Evolutionary conservation across 768 basidiomycete genomes (phyloP), one percentile per base, ranked within the genome.

Genomic region (Amanita muscaria): DNA sequence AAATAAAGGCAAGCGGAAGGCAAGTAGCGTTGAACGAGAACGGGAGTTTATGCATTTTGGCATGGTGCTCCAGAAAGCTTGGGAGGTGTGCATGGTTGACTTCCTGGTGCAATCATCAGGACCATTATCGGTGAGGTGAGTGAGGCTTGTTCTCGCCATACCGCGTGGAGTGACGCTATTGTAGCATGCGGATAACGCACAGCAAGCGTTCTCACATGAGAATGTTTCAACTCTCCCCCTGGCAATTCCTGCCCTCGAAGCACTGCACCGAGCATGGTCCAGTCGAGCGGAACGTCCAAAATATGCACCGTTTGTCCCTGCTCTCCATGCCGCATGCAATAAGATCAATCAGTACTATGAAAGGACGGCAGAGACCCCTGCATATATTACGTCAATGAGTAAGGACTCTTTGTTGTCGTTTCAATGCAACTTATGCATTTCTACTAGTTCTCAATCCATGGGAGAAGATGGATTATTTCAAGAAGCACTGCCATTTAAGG

Each of bases 31-130:
- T 30, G 50, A 50, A 16, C 53, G 18, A 18, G 30, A 36, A 19
- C 30, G 11, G 18, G 24, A 59, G 40, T 65, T 64, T 37, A 40
- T 55, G 30, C 51, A 65, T 44, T 82, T 80, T 60, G 87, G 85
- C 14, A 71, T 69, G 55, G 76, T 76, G 45, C 67, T 90, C 43
- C 88, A 88, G 29, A 75, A 82, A 52, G 72, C 79, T 40, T 81
- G 80, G 72, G 76, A 79, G 90, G 91, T 1, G 75, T 93, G 1
- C 88, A 92, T 60, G 90, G 90, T 2, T 91, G 88, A 88, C 90
- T 88, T 54, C 86, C 87, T 49, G 84, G 85, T 79, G 59, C 79
- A 31, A 67, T 87, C 42, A 74, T 85, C 61, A 68, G 82, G 31
- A 79, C 74, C 2, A 70, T 88, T 1, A 58, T 85, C 2, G 84